Base-by-base conservation (phyloP, 2,329 filamentous ascomycete genomes). In the Ascochyta lentis region DNA sequence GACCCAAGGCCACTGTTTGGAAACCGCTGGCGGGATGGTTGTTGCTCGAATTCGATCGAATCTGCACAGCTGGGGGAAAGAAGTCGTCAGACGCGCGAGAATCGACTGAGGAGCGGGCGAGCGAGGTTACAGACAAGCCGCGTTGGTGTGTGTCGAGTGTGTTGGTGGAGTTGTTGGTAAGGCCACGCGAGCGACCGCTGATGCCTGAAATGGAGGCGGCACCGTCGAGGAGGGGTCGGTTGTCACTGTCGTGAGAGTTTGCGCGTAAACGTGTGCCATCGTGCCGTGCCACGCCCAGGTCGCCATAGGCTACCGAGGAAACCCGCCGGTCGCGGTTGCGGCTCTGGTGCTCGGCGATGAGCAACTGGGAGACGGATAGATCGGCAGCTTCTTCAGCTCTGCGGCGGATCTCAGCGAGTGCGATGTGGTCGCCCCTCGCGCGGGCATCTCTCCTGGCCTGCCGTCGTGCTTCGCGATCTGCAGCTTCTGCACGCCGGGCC, bases 391-490 rank as follows among this genome's bases (percentile, higher is more conserved):
- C 77, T 51, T 77, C 75, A 12, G 78, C 78, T 34, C 85, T 80
- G 10, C 83, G 80, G 43, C 86, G 81, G n/a, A 76, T 67, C 42
- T 72, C 82, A 54, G 87, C 84, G n/a, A 96, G 77, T 1, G 89
- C 86, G 2, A 83, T 80, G n/a, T 74, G 74, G 75, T 96, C 92
- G 45, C 89, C 88, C 46, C 88, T 82, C 50, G 81, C 84, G 45
- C 90, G 85, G 10, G 93, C 93, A 61, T 92, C 90, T 27, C 86
- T 80, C 26, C 91, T 83, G 54, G 86, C 80, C 42, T 85, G 82
- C 47, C 91, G 83, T n/a, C 90, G 81, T 61, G 89, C 87, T 63
- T 96, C 91, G 5, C 92, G 87, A 59, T 95, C 92, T 4, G 86
- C 85, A 35, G 89, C 82, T 72, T 96, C 89, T 52, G 85, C 82